Evolutionary conservation across 192 early-diverging fungal genomes (phyloP), one percentile per base, ranked within the genome.

Genomic region (Backusella luteola): DNA sequence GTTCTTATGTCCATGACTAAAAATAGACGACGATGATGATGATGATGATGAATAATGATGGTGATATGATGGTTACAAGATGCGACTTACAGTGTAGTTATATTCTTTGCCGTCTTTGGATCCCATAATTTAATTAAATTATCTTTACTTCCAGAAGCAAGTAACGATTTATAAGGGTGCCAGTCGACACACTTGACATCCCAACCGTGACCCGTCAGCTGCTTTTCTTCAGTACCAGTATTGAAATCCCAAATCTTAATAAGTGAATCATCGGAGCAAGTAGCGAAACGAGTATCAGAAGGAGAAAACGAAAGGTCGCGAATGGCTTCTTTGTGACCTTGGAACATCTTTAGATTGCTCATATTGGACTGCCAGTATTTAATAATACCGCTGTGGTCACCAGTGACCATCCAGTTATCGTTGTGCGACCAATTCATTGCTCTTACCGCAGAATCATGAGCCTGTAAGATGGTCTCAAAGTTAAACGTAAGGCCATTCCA

Each of bases 361-460:
- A 99, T 91, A 76, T 97, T 98, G 34, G 92, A 93, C 83, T 97
- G 94, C 96, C 97, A 99, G 81, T 98, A 99, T 81, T 99, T 99
- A 74, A 99, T 95, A 19, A 93, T 84, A 35, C 98, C 98, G 34
- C 88, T 87, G 69, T 97, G 92, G 79, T 98, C 98, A 4, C 92
- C 96, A 17, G 92, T 95, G 4, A 99, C 91, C 88, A 99, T 91
- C 94, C 95, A 99, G 66, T 96, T 93, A 44, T 94, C 93, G 75
- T 97, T 94, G 79, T 96, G 96, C 26, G 94, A 95, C 98, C 98
- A 99, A 69, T 93, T 88, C 98, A 99, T 98, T 29, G 91, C 87
- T 46, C 96, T 92, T 4, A 99, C 93, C n/a, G 97, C 93, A 41
- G 89, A 91, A 71, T 97, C 96, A 83, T 99, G 97, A 2, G 97